Conservation (phyloP, 441 rosid genomes). For the Caryocar brasiliense region DNA sequence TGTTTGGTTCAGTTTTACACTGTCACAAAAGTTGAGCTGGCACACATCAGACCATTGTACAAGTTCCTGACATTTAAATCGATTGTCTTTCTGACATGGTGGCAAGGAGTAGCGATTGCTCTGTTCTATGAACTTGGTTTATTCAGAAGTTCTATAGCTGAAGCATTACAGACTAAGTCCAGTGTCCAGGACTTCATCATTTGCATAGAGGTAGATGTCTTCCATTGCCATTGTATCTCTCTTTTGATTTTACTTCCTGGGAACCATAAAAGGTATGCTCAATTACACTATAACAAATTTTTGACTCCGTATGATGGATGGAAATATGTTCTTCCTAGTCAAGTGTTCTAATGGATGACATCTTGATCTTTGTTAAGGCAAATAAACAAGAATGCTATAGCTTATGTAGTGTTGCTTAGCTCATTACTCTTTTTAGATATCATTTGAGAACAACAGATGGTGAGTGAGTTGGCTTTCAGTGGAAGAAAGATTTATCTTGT, state of each 20-base stretch:
- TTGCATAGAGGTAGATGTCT: slow-evolving; percentile 86
- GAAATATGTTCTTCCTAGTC: too few species aligned
- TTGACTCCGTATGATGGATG: too few species aligned
- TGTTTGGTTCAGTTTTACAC: slow-evolving; percentile 91
- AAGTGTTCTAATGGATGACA: too few species aligned
- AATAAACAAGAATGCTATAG: too few species aligned
- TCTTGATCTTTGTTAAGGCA: too few species aligned
- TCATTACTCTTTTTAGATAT: too few species aligned
- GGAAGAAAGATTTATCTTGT: too few species aligned
- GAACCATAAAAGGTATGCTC: too few species aligned
- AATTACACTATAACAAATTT: too few species aligned
- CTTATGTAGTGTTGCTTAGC: too few species aligned
- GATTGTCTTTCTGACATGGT: slow-evolving; percentile 96
- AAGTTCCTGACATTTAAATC: slow-evolving; percentile 92
- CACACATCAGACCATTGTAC: slow-evolving; percentile 85
- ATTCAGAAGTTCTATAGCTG: slow-evolving; percentile 74
- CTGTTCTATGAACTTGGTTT: slow-evolving; percentile 71
- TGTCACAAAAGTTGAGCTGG: slow-evolving; percentile 81
- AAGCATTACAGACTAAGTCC: slow-evolving; percentile 78
- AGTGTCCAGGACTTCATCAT: slow-evolving; percentile 94
- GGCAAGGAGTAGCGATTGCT: slow-evolving; percentile 99
- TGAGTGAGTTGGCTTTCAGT: too few species aligned
- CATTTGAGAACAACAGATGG: too few species aligned
- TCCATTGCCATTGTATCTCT: slow-evolving; percentile 12
- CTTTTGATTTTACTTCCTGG: not conserved